These are phyloP conservation scores for Venturia oleaginea DNA, from an alignment of 2,329 filamentous ascomycete genomes.

Conservation along the genomic window DNA sequence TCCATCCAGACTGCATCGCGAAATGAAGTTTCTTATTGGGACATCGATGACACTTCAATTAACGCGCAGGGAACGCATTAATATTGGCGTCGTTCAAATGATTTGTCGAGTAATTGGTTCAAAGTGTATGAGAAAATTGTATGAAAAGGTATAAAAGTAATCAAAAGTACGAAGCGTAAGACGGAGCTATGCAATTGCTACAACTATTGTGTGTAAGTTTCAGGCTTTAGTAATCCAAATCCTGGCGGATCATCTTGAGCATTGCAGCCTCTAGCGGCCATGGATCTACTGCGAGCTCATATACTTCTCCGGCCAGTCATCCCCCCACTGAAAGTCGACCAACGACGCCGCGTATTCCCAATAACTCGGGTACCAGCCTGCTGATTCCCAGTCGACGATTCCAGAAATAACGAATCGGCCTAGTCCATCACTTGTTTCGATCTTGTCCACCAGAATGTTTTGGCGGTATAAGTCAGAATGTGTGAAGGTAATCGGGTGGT, in stretches of 20 bases:
- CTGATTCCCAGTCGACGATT: constrained; percentile 12
- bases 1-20: too few species aligned
- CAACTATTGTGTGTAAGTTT: not conserved
- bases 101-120: too few species aligned
- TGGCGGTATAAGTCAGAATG: constrained; percentile 4
- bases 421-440: not conserved
- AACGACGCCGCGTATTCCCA: constrained; percentile 17
- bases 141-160: too few species aligned
- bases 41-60: not conserved
- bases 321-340: constrained; percentile 13
- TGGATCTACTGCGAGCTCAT: constrained; percentile 5
- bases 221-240: not conserved
- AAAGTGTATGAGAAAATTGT: too few species aligned
- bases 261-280: constrained; percentile 5
- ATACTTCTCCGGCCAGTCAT: constrained; percentile 16
- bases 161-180: not conserved
- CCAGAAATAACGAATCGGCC: not conserved
- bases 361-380: constrained; percentile 14
- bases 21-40: too few species aligned
- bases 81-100: too few species aligned
- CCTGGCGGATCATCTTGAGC: constrained; percentile 1
- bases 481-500: not conserved
- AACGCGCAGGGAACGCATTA: too few species aligned
- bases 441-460: not conserved
- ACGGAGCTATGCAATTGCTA: not conserved